These are phyloP conservation scores for Pythium vanterpoolii DNA, from an alignment of 352 stramenopile genomes.

Conservation along the genomic window DNA sequence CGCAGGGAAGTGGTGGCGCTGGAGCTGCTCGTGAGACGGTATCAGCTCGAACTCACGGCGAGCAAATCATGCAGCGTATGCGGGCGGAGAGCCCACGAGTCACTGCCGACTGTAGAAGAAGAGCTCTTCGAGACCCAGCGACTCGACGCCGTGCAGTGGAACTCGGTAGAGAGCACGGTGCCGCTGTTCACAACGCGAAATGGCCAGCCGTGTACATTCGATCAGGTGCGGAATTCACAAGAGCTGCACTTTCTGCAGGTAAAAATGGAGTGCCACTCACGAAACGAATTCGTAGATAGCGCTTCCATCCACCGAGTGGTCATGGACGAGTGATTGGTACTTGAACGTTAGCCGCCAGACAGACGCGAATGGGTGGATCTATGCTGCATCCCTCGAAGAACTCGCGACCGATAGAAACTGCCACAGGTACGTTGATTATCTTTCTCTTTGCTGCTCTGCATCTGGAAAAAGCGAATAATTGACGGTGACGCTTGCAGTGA, in stretches of 20 bases:
- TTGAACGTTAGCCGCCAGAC: conserved; percentile 42
- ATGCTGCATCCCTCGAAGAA: conserved; percentile 37
- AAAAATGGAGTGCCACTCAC: neutral
- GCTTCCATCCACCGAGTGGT: conserved; percentile 52
- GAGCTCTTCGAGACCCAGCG: conserved; percentile 59
- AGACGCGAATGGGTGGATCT: conserved; percentile 55
- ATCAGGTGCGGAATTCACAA: conserved; percentile 23
- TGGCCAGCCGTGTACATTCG: conserved; percentile 37
- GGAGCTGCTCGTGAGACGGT: conserved; percentile 53
- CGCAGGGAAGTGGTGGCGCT: conserved; percentile 54
- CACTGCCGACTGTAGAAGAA: conserved; percentile 29
- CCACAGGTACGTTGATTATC: neutral
- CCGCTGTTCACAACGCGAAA: conserved; percentile 27
- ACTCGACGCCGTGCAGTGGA: conserved; percentile 32
- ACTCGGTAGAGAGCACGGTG: conserved; percentile 10
- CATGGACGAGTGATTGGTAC: conserved; percentile 56
- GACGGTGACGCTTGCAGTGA: conserved; percentile 26
- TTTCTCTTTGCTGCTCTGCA: neutral
- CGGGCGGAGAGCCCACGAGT: neutral
- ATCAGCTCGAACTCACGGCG: conserved; percentile 47
- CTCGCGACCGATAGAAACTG: conserved; percentile 6
- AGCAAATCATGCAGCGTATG: conserved; percentile 2
- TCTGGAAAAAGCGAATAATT: neutral
- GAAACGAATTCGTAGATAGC: too few species aligned
- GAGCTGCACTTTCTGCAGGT: neutral